phyloP scores from a whole-genome alignment of 441 rosid species.

The Manihot esculenta region DNA sequence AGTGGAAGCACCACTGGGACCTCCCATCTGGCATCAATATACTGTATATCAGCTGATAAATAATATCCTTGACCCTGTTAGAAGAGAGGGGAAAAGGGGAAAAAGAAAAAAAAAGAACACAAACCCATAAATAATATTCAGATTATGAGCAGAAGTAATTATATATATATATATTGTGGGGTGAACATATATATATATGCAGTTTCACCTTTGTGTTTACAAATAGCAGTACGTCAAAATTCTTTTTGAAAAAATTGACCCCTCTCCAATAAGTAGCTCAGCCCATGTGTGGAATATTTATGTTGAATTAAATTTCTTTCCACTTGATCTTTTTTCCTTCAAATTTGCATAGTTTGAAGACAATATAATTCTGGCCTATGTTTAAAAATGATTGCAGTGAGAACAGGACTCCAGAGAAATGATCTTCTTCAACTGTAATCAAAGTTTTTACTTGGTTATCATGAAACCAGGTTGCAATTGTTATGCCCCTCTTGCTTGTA shows the following conservation, averaged over 20 bases:
- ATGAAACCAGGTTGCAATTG: not conserved
- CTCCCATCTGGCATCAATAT: conserved; percentile 85
- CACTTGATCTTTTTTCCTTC: not conserved
- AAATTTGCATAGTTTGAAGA: not conserved
- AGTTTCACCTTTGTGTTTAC: too few relatives aligned
- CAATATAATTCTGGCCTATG: too few relatives aligned
- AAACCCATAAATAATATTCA: not conserved
- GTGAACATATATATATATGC: too few relatives aligned
- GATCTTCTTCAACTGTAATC: not conserved
- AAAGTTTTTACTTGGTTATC: not conserved
- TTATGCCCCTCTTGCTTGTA: not conserved
- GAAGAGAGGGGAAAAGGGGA: too few relatives aligned
- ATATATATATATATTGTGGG: too few relatives aligned
- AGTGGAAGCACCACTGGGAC: conserved; percentile 86
- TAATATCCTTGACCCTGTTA: conserved; percentile 93
- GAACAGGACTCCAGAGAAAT: not conserved
- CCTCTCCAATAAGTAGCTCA: too few relatives aligned
- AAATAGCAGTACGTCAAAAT: too few relatives aligned
- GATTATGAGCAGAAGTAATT: too few relatives aligned
- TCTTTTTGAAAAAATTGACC: too few relatives aligned
- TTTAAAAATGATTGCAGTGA: too few relatives aligned
- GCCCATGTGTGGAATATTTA: not conserved
- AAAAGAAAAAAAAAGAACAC: conserved; percentile 8
- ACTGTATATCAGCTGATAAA: conserved; percentile 89
- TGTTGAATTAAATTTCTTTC: not conserved